Percentiles rank a stretch among this genome's conserved stretches.
phyloP scores from a whole-genome alignment of 2,329 filamentous ascomycete genomes.

The Diaporthe destruens region DNA sequence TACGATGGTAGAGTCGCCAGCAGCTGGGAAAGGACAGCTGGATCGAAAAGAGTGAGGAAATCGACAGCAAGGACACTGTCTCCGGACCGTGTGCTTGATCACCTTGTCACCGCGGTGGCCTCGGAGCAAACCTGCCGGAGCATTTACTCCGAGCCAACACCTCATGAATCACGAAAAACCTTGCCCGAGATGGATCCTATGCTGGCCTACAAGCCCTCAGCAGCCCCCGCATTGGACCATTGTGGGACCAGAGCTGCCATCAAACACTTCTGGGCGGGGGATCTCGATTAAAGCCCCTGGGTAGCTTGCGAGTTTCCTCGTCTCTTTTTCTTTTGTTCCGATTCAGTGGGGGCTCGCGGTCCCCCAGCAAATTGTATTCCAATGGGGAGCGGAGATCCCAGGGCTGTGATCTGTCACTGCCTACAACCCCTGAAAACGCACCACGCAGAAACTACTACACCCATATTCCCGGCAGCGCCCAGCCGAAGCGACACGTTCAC shows the following conservation, averaged over 20 bases:
- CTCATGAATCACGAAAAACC: slow-evolving; percentile 27
- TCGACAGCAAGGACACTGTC: background rate
- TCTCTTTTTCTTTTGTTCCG: no score
- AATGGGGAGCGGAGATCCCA: background rate
- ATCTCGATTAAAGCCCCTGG: background rate
- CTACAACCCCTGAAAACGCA: background rate
- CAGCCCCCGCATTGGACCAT: background rate
- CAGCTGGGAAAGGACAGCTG: background rate
- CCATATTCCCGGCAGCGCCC: background rate
- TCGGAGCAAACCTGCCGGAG: slow-evolving; percentile 23
- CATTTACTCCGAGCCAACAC: slow-evolving; percentile 21
- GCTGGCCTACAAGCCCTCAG: background rate
- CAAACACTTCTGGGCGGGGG: background rate
- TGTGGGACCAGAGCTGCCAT: background rate
- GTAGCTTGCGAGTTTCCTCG: background rate
- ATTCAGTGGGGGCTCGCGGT: background rate
- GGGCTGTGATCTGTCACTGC: background rate
- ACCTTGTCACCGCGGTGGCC: background rate
- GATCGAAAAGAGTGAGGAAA: slow-evolving; percentile 18
- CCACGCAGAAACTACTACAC: background rate
- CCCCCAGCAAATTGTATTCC: background rate
- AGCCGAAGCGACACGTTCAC: background rate
- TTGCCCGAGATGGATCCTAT: slow-evolving; percentile 4
- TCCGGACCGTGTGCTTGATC: background rate
- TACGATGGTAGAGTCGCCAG: slow-evolving; percentile 7